phyloP scores from a whole-genome alignment of 1,139 yeast species.

The Debaryomycetaceae sp. region DNA sequence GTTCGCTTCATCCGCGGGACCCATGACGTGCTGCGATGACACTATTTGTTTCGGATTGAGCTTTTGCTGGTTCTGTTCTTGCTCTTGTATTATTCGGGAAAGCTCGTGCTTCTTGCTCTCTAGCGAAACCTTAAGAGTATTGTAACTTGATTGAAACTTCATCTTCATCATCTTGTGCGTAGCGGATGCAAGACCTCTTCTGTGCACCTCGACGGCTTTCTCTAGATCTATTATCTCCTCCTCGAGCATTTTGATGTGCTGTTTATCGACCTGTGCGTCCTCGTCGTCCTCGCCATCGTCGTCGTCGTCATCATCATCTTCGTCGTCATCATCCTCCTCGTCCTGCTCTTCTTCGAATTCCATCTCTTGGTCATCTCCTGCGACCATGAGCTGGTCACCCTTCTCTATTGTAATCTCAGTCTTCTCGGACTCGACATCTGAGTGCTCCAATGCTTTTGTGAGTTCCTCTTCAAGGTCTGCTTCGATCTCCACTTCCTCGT shows the following conservation, averaged over 20 bases:
- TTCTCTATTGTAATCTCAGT: neutral
- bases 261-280: slow-evolving; percentile 38
- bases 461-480: slow-evolving; percentile 39
- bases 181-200: slow-evolving; percentile 69
- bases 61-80: slow-evolving; percentile 16
- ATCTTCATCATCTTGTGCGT: slow-evolving; percentile 85
- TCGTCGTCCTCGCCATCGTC: slow-evolving; percentile 28
- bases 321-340: slow-evolving; percentile 30
- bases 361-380: slow-evolving; percentile 10
- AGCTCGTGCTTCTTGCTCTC: slow-evolving; percentile 79
- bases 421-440: slow-evolving; percentile 7
- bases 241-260: slow-evolving; percentile 71
- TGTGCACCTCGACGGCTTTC: slow-evolving; percentile 72
- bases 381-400: slow-evolving; percentile 6
- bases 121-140: slow-evolving; percentile 75
- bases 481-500: slow-evolving; percentile 20
- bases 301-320: slow-evolving; percentile 24
- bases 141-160: slow-evolving; percentile 80
- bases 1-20: slow-evolving; percentile 11
- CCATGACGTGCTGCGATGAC: slow-evolving; percentile 16
- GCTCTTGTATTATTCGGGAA: slow-evolving; percentile 30
- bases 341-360: slow-evolving; percentile 23
- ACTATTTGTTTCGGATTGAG: slow-evolving; percentile 18
- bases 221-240: slow-evolving; percentile 88
- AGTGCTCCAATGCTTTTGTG: slow-evolving; percentile 35